A percentile compares a stretch with the other conserved stretches of the same genome.
Conservation (phyloP, 345 rosid genomes). For the Dipteronia dyeriana region DNA sequence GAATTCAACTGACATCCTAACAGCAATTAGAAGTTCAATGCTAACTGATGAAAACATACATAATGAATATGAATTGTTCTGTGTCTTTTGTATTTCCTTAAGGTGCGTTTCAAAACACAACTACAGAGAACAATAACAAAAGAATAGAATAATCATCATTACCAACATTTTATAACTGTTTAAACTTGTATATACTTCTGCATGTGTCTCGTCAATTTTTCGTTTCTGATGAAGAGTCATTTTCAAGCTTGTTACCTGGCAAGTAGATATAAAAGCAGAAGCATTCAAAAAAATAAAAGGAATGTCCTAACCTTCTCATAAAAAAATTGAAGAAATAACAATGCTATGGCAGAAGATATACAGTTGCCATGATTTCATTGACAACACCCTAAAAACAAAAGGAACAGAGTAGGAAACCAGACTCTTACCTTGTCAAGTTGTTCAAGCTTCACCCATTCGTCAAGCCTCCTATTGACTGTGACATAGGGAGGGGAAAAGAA, state of each 20-base stretch:
- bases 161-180: not conserved
- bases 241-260: conserved; percentile 88
- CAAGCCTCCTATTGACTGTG: conserved; percentile 94
- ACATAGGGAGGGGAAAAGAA: conserved; percentile 10
- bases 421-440: conserved; percentile 82
- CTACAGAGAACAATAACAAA: not conserved
- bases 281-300: conserved; percentile 3
- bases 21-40: not conserved
- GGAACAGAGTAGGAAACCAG: not conserved
- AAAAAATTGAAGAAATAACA: not conserved
- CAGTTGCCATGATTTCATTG: too few relatives aligned
- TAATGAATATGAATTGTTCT: not conserved
- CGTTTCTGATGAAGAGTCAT: conserved; percentile 99
- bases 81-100: not conserved
- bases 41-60: not conserved
- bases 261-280: not conserved
- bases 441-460: conserved; percentile 96
- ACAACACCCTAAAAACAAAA: not conserved
- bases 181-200: conserved; percentile 51
- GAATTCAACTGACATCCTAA: not conserved
- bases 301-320: conserved; percentile 4
- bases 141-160: not conserved
- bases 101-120: too few relatives aligned
- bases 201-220: conserved; percentile 97
- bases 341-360: not conserved